Evolutionary conservation across 805 yeast genomes (phyloP).

Genomic region (Candida montana): DNA sequence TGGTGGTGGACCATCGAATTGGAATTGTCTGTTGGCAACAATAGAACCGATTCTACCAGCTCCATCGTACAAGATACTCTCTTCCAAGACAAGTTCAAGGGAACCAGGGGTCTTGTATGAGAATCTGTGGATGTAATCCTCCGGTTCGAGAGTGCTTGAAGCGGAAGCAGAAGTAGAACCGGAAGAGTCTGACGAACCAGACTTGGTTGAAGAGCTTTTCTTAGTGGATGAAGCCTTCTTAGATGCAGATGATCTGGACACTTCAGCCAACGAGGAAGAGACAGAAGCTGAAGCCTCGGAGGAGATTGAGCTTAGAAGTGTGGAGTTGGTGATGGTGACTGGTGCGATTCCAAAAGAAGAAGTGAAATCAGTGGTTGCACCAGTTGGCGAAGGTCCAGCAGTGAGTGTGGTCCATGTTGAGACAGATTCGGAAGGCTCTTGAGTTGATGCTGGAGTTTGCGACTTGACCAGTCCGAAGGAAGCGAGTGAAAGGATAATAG

Average conservation of each 20-base stretch:
- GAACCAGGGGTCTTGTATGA: conserved; percentile 5
- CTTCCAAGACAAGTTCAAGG: conserved; percentile 2
- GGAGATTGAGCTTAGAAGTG: conserved; percentile 19
- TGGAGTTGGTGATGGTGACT: conserved; percentile 17
- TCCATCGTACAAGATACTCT: conserved; percentile 9
- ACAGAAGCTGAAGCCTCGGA: conserved; percentile 27
- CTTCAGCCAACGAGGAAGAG: conserved; percentile 17
- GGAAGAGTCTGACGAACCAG: conserved; percentile 1
- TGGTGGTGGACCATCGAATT: conserved; percentile 83
- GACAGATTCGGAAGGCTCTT: background rate
- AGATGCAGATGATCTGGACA: conserved; percentile 4
- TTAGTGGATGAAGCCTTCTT: too few relatives aligned
- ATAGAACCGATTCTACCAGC: conserved; percentile 15
- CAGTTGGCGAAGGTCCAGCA: conserved; percentile 37
- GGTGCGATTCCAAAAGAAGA: conserved; percentile 42
- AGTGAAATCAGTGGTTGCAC: conserved; percentile 29
- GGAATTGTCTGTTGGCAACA: conserved; percentile 46
- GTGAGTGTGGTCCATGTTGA: conserved; percentile 14
- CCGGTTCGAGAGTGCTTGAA: background rate
- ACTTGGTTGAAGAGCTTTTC: background rate
- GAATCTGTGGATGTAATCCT: background rate
- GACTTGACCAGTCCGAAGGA: background rate
- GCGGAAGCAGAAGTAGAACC: conserved; percentile 1
- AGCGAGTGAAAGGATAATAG: background rate
- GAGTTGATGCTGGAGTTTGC: background rate